These are phyloP conservation scores for Isoetes taiwanensis DNA, from an alignment of 75 land plant genomes.

Conservation along the genomic window DNA sequence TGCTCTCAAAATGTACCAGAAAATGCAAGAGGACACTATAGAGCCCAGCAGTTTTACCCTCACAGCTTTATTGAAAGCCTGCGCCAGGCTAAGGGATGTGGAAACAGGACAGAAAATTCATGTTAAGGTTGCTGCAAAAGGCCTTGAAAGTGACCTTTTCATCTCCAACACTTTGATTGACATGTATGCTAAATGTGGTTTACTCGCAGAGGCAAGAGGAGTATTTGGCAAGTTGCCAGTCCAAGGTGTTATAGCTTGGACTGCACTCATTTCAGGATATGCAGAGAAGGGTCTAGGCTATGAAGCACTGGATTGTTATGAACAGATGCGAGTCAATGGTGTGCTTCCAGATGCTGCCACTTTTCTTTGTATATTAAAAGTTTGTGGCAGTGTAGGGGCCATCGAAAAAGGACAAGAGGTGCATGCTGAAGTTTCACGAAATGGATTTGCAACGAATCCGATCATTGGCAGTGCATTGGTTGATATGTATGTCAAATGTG, in stretches of 20 bases:
- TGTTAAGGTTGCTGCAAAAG: slow-evolving; percentile 10
- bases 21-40: no score
- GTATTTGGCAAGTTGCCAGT: slow-evolving; percentile 23
- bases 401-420: slow-evolving; percentile 23
- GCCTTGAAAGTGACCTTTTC: slow-evolving; percentile 28
- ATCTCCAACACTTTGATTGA: slow-evolving; percentile 33
- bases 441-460: slow-evolving; percentile 17
- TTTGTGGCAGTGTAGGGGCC: slow-evolving; percentile 23
- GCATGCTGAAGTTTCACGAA: slow-evolving; percentile 24
- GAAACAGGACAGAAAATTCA: neutral
- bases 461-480: slow-evolving; percentile 30
- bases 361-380: slow-evolving; percentile 29
- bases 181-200: slow-evolving; percentile 22
- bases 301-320: slow-evolving; percentile 31
- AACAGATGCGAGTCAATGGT: slow-evolving; percentile 27
- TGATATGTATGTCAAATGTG: slow-evolving; percentile 44
- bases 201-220: slow-evolving; percentile 17
- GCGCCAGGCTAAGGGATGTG: neutral
- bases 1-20: no score
- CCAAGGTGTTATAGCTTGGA: slow-evolving; percentile 35
- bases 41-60: no score
- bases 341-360: slow-evolving; percentile 27
- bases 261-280: slow-evolving; percentile 39
- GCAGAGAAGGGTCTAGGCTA: slow-evolving; percentile 22
- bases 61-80: slow-evolving; percentile 7